A percentile compares a stretch with the other conserved stretches of the same genome.
Conservation (phyloP, 2,329 filamentous ascomycete species). For the Arachnomyces sp. region DNA sequence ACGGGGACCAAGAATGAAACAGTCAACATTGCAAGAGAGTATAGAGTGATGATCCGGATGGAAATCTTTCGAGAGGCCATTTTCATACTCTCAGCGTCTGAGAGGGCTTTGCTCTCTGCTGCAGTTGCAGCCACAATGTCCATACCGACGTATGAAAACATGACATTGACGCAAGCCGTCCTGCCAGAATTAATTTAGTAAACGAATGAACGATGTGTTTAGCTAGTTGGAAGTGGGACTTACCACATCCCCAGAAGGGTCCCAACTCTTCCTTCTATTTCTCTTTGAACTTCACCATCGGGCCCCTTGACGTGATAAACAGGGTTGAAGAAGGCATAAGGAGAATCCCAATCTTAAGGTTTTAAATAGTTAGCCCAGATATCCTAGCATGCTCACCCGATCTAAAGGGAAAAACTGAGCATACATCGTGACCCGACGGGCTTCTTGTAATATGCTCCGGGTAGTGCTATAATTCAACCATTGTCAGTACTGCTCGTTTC, state of each 20-base stretch:
- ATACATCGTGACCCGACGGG: conserved; percentile 30
- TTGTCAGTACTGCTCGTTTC: conserved; percentile 21
- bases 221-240: conserved; percentile 12
- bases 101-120: conserved; percentile 35
- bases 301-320: conserved; percentile 26
- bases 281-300: conserved; percentile 18
- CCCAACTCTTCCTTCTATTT: conserved; percentile 27
- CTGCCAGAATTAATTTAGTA: conserved; percentile 27
- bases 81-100: conserved; percentile 37
- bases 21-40: conserved; percentile 34
- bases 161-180: conserved; percentile 33
- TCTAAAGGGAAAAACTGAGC: conserved; percentile 1
- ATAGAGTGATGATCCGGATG: conserved; percentile 37
- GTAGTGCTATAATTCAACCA: conserved; percentile 23
- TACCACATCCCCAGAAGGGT: conserved; percentile 34
- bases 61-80: conserved; percentile 37
- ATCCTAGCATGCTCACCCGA: too few species aligned
- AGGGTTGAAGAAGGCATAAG: conserved; percentile 33
- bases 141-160: conserved; percentile 39
- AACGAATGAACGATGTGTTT: neutral
- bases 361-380: too few species aligned
- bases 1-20: conserved; percentile 37
- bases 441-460: conserved; percentile 29
- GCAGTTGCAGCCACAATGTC: conserved; percentile 38
- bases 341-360: conserved; percentile 28